These are phyloP conservation scores for Fraxinus sp. DNA, from an alignment of 305 asterid species.

Conservation along the genomic window DNA sequence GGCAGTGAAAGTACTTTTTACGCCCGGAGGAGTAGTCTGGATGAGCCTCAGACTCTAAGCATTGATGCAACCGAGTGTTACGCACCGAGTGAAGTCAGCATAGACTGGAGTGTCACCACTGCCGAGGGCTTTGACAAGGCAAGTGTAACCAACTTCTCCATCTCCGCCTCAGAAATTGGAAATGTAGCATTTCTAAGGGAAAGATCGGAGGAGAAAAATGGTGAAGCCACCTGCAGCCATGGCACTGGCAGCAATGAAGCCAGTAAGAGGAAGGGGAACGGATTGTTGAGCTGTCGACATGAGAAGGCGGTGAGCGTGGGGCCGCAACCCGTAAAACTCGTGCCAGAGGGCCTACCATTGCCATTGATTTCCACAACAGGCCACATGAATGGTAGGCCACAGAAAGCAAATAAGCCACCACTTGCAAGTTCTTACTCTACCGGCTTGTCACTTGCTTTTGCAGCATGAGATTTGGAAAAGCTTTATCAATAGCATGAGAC, in stretches of 20 bases:
- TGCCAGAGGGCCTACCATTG: conserved; percentile 32
- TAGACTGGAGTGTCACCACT: conserved; percentile 49
- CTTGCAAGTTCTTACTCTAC: conserved; percentile 49
- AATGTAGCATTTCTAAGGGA: conserved; percentile 25
- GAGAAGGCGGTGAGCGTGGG: conserved; percentile 84
- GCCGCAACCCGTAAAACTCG: conserved; percentile 59
- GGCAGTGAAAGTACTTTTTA: conserved; percentile 17
- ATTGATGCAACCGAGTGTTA: conserved; percentile 35
- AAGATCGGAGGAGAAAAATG: conserved; percentile 18
- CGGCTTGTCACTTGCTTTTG: conserved; percentile 69
- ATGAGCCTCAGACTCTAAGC: conserved; percentile 35
- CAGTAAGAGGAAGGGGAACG: conserved; percentile 43
- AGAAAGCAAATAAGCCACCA: conserved; percentile 49
- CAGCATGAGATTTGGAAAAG: conserved; percentile 43
- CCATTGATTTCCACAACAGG: conserved; percentile 24
- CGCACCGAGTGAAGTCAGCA: conserved; percentile 46
- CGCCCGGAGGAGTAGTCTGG: conserved; percentile 43
- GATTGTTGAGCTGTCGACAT: conserved; percentile 76
- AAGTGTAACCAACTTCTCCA: conserved; percentile 29
- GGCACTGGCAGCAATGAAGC: conserved; percentile 18
- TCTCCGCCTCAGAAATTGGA: conserved; percentile 27
- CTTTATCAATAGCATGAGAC: neutral
- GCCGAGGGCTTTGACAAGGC: conserved; percentile 42
- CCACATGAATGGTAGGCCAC: conserved; percentile 69
- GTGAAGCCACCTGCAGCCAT: conserved; percentile 3